Percentiles rank a stretch among this genome's conserved stretches.
These are phyloP conservation scores for Pyrenula massariospora DNA, from an alignment of 495 filamentous ascomycete genomes.

Conservation along the genomic window DNA sequence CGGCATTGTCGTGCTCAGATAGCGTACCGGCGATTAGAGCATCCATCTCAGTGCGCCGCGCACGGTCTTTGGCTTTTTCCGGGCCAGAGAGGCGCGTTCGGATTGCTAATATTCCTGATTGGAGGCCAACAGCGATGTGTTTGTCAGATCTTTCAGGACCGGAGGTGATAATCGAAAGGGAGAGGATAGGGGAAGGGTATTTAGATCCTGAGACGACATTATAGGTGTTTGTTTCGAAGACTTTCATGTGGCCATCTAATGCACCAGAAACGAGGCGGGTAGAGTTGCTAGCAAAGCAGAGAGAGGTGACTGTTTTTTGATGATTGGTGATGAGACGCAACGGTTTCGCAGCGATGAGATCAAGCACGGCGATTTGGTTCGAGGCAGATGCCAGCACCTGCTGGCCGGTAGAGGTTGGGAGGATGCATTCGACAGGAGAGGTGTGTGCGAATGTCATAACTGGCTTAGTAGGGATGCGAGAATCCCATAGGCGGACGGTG, in stretches of 20 bases:
- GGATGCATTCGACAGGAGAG: conserved; percentile 71
- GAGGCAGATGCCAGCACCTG: conserved; percentile 76
- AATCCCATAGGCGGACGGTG: conserved; percentile 90
- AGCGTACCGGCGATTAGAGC: conserved; percentile 68
- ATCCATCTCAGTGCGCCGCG: conserved; percentile 75
- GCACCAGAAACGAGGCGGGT: conserved; percentile 74
- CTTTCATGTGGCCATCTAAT: conserved; percentile 91
- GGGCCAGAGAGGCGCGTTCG: conserved; percentile 76
- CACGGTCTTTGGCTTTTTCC: conserved; percentile 64
- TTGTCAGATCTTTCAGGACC: conserved; percentile 61
- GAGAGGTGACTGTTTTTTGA: conserved; percentile 90
- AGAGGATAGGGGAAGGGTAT: conserved; percentile 81
- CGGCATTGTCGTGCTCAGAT: conserved; percentile 52
- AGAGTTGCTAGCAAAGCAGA: conserved; percentile 65
- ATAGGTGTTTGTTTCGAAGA: conserved; percentile 86
- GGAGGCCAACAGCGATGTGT: conserved; percentile 88
- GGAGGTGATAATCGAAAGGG: conserved; percentile 59
- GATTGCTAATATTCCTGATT: conserved; percentile 78
- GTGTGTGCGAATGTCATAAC: conserved; percentile 90
- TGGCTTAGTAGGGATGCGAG: conserved; percentile 52
- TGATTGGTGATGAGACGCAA: conserved; percentile 80
- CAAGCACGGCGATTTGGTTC: conserved; percentile 84
- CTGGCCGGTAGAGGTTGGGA: conserved; percentile 77
- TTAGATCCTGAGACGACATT: conserved; percentile 86
- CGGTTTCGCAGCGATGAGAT: conserved; percentile 83